Percentiles rank a stretch among this genome's conserved stretches.
phyloP scores from a whole-genome alignment of 345 rosid species.

The Heritiera fomes region DNA sequence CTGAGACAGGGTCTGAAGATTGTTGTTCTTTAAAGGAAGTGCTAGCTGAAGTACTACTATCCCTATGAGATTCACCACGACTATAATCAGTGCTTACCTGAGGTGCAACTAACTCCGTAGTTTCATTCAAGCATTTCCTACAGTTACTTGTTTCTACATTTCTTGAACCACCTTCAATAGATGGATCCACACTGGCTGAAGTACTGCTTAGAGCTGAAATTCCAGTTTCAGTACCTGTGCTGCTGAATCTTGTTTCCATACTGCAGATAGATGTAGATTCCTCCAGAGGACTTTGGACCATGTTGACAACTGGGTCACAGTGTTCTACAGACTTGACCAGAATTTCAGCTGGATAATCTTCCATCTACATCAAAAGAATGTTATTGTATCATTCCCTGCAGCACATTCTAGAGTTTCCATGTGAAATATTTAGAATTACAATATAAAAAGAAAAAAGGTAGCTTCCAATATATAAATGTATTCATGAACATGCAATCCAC shows the following conservation, averaged over 20 bases:
- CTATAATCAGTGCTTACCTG: conserved; percentile 46
- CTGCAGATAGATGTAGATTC: conserved; percentile 29
- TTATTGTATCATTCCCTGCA: conserved; percentile 8
- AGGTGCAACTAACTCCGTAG: conserved; percentile 42
- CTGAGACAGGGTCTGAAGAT: conserved; percentile 49
- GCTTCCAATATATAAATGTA: conserved; percentile 3
- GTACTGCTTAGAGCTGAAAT: conserved; percentile 33
- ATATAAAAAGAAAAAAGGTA: not conserved
- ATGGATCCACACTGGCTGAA: conserved; percentile 28
- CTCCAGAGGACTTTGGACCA: conserved; percentile 29
- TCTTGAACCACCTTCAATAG: conserved; percentile 28
- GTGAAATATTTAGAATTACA: not conserved
- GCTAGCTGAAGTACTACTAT: conserved; percentile 44
- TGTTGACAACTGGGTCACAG: conserved; percentile 28
- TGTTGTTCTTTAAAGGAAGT: conserved; percentile 44
- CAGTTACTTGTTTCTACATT: conserved; percentile 29
- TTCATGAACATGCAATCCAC: conserved; percentile 2
- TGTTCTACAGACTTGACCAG: conserved; percentile 34
- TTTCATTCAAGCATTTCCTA: conserved; percentile 38
- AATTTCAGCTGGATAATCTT: conserved; percentile 37
- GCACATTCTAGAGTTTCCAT: conserved; percentile 21
- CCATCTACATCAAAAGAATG: conserved; percentile 40
- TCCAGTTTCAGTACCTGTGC: conserved; percentile 37
- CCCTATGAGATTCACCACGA: conserved; percentile 40
- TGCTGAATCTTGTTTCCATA: conserved; percentile 29